A percentile compares a stretch with the other conserved stretches of the same genome.
These are phyloP conservation scores for Torulaspora delbrueckii DNA, from an alignment of 805 yeast species.

Conservation along the genomic window DNA sequence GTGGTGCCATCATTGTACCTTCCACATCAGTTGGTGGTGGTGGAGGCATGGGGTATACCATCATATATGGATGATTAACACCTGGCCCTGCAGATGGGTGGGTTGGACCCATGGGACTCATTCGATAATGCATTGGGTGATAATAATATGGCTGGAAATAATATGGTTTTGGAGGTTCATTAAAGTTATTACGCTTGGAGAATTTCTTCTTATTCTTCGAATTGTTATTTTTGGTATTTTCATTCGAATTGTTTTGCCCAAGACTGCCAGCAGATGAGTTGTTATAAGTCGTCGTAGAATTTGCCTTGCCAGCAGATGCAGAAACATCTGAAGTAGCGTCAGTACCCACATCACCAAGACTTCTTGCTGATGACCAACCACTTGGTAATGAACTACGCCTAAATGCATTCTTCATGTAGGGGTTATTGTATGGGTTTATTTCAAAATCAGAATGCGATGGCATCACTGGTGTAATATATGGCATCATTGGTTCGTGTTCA, in stretches of 20 bases:
- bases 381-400: constrained; percentile 26
- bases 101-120: constrained; percentile 24
- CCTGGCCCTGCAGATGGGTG: constrained; percentile 19
- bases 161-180: constrained; percentile 24
- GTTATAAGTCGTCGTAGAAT: constrained; percentile 26
- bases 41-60: constrained; percentile 33
- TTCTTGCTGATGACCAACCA: constrained; percentile 16
- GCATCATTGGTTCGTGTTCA: constrained; percentile 13
- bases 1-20: constrained; percentile 19
- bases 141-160: constrained; percentile 30
- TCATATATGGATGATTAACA: constrained; percentile 27
- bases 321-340: constrained; percentile 25
- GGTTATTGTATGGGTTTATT: constrained; percentile 14
- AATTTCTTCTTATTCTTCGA: constrained; percentile 11
- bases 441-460: constrained; percentile 20
- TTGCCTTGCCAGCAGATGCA: constrained; percentile 19
- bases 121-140: constrained; percentile 31
- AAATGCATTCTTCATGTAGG: constrained; percentile 17
- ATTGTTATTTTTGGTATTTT: constrained; percentile 1
- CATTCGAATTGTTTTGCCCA: constrained; percentile 13
- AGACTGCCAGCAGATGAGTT: constrained; percentile 31
- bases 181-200: constrained; percentile 14
- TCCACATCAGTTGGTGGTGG: constrained; percentile 24
- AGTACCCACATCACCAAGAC: constrained; percentile 18
- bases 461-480: constrained; percentile 13